These are phyloP conservation scores for Nepenthes alata DNA, from an alignment of 179 eudicot genomes.

Conservation along the genomic window DNA sequence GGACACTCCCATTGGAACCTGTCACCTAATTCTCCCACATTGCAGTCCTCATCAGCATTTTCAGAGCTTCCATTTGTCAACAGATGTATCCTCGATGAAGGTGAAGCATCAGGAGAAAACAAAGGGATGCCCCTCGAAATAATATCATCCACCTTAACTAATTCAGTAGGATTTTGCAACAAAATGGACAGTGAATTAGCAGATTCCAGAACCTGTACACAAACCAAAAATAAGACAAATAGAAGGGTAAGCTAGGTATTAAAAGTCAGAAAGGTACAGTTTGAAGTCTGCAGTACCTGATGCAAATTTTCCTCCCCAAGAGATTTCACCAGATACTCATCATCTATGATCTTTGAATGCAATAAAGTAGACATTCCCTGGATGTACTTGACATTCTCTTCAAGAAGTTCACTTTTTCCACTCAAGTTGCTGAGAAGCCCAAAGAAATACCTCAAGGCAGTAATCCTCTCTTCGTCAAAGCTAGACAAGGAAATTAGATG, in stretches of 20 bases:
- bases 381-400: constrained; percentile 51
- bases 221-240: neutral
- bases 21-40: constrained; percentile 40
- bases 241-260: neutral
- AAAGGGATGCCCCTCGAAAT: constrained; percentile 18
- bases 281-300: constrained; percentile 30
- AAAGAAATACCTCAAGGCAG: constrained; percentile 57
- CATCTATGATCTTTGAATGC: constrained; percentile 32
- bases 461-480: constrained; percentile 42
- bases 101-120: constrained; percentile 18
- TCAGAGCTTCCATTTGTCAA: constrained; percentile 44
- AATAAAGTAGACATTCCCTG: constrained; percentile 45
- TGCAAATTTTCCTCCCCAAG: constrained; percentile 21
- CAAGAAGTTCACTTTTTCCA: constrained; percentile 24
- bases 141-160: constrained; percentile 24
- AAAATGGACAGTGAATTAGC: constrained; percentile 36
- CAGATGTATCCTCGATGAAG: constrained; percentile 46
- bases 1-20: constrained; percentile 90
- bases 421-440: constrained; percentile 41
- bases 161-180: constrained; percentile 39
- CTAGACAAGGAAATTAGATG: constrained; percentile 28
- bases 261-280: neutral
- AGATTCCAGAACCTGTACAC: constrained; percentile 49
- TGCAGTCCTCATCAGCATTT: constrained; percentile 41
- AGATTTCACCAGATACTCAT: constrained; percentile 20